phyloP scores from a whole-genome alignment of 495 filamentous ascomycete genomes.

The Chaetomium tenue region DNA sequence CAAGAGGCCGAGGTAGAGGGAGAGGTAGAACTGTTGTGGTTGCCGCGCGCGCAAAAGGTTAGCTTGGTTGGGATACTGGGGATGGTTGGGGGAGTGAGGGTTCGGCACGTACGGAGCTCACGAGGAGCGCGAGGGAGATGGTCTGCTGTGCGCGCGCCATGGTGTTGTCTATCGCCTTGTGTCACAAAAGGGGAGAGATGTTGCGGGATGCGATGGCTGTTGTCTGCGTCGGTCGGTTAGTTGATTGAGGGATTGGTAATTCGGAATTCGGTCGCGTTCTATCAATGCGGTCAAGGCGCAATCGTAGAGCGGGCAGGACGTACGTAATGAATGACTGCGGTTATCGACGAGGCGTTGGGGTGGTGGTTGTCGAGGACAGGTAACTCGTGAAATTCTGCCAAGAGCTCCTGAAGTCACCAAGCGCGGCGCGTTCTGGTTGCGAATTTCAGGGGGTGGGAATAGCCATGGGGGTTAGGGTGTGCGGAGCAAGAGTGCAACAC shows the following conservation, averaged over 20 bases:
- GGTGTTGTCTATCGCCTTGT: conserved; percentile 14
- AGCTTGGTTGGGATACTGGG: not conserved
- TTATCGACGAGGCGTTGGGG: not conserved
- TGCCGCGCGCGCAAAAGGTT: not conserved
- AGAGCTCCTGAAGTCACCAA: not conserved
- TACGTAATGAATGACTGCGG: not conserved
- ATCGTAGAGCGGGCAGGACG: not conserved
- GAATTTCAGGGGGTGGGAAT: not conserved
- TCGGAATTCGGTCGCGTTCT: not conserved
- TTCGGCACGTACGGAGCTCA: conserved; percentile 67
- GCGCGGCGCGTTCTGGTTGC: conserved; percentile 4
- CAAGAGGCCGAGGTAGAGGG: conserved; percentile 77
- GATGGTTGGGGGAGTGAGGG: not conserved
- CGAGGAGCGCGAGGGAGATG: conserved; percentile 77
- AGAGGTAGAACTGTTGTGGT: conserved; percentile 71
- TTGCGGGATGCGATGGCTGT: not conserved
- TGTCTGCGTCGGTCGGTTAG: not conserved
- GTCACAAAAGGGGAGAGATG: not conserved
- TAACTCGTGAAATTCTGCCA: conserved; percentile 3
- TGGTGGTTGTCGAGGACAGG: conserved; percentile 10
- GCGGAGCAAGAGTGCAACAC: no score
- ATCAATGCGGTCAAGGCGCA: not conserved
- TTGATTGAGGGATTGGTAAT: not conserved
- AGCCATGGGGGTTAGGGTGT: conserved; percentile 1
- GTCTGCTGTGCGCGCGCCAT: conserved; percentile 97